Base-by-base conservation (phyloP, 2,329 filamentous ascomycete species). In the Phaeomoniella chlamydospora region DNA sequence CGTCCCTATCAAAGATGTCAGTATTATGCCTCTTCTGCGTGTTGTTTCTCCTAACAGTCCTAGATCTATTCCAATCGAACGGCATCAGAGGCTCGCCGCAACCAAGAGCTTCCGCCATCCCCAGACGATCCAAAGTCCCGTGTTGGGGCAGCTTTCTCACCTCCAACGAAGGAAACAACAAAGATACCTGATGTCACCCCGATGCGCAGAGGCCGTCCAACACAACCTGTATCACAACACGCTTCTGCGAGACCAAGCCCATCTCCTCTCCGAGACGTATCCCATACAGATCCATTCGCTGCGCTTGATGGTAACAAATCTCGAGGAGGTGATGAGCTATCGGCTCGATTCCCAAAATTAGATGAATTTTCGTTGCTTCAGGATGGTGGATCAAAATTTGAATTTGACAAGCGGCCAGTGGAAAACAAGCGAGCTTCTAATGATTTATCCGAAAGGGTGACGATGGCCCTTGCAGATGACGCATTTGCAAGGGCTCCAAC, bases 291-390 rank as follows among this genome's bases (percentile, higher is more conserved):
- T 55, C 90, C 90, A 0, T 98, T 96, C 54, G 85, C 85, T 13
- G 85, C 84, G 1, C 68, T 98, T 16, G 90, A 98, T 53, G 71
- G 79, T 2, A 77, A 71, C 38, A 62, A 68, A 19, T 56, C 59
- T 43, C 45, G 64, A 45, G 49, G 61, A 15, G 62, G 62, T 5
- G 90, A 96, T 45, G 88, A 96, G 50, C 64, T 94, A 16, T 85
- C 88, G 0, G 70, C 75, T 17, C 74, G 81, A 36, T 98, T 94
- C 46, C 90, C 90, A 1, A 87, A 84, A 4, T 66, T 98, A 15
- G 87, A 96, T 49, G 84, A 96, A 46, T 98, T 98, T 51, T 79
- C 88, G 3, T 65, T 98, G 13, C 63, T 94, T 31, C 85, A 93
- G 46, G 86, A 96, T 43, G 74, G 82, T 42, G 81, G 82, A 3